Conservation (phyloP, 495 filamentous ascomycete species). For the Gamarada debralockiae region DNA sequence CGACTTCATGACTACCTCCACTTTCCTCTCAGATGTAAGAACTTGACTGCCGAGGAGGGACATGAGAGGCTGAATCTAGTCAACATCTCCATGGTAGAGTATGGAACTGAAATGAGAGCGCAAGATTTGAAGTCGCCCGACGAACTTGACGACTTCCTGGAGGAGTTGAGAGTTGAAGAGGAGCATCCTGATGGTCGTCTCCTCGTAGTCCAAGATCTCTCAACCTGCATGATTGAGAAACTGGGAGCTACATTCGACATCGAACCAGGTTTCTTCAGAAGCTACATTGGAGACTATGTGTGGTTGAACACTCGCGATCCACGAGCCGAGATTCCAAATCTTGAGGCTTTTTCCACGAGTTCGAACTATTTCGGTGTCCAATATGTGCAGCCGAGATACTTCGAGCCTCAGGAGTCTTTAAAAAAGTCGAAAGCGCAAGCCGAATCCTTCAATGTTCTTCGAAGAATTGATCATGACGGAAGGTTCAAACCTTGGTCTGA, state of each 20-base stretch:
- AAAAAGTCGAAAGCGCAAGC: conserved; percentile 4
- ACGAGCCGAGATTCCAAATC: conserved; percentile 10
- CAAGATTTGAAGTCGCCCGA: conserved; percentile 1
- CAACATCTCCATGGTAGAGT: conserved; percentile 4
- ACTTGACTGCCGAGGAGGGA: conserved; percentile 3
- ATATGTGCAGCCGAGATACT: conserved; percentile 14
- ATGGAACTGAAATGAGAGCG: conserved; percentile 7
- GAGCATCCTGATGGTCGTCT: background rate
- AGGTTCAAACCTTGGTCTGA: conserved; percentile 2
- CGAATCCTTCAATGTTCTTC: conserved; percentile 9
- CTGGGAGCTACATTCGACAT: conserved; percentile 9
- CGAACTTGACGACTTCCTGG: conserved; percentile 1
- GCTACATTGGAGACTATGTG: conserved; percentile 5
- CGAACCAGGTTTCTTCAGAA: conserved; percentile 12
- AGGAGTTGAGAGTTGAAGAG: background rate
- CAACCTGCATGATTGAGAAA: conserved; percentile 9
- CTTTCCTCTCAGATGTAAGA: background rate
- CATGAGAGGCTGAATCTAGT: conserved; percentile 9
- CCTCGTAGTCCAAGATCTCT: conserved; percentile 8
- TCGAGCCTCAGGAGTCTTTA: conserved; percentile 1
- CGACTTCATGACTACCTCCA: conserved; percentile 7
- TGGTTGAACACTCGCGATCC: conserved; percentile 11
- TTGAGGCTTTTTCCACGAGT: conserved; percentile 1
- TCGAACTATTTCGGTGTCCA: conserved; percentile 9
- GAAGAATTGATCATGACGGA: conserved; percentile 12